A percentile compares a stretch with the other conserved stretches of the same genome.
Conservation (phyloP, 1,284 basidiomycete genomes). For the Sanguinoderma infundibulare region DNA sequence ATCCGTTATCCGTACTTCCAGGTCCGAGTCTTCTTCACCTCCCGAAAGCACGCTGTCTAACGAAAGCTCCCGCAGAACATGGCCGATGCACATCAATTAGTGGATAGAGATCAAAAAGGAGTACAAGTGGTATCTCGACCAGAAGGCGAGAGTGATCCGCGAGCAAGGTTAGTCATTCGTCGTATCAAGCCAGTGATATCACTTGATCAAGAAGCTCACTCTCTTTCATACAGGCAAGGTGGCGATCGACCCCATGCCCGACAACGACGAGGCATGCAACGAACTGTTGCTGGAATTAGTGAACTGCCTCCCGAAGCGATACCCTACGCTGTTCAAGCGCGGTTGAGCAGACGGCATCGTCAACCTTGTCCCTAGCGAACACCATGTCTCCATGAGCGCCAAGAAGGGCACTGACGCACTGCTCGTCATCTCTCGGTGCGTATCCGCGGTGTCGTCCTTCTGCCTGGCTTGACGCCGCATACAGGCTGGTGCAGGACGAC, state of each 20-base stretch:
- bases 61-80: constrained; percentile 32
- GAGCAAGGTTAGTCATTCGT: no score
- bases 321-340: constrained; percentile 41
- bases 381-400: constrained; percentile 22
- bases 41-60: background rate
- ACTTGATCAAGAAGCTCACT: no score
- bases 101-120: constrained; percentile 49
- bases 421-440: constrained; percentile 30
- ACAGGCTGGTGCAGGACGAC: constrained; percentile 45
- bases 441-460: background rate
- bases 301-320: constrained; percentile 43
- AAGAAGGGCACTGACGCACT: constrained; percentile 39
- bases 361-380: constrained; percentile 41
- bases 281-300: constrained; percentile 43
- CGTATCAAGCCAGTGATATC: no score
- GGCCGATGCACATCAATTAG: constrained; percentile 43
- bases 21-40: constrained; percentile 18
- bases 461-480: background rate
- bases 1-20: constrained; percentile 42
- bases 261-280: constrained; percentile 42
- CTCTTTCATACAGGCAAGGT: constrained; percentile 33
- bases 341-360: constrained; percentile 34
- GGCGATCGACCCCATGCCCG: constrained; percentile 43
- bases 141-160: constrained; percentile 41
- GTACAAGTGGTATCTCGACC: constrained; percentile 41